Conservation (phyloP, 2,329 filamentous ascomycete species). For the Allantophomopsis cytisporea region DNA sequence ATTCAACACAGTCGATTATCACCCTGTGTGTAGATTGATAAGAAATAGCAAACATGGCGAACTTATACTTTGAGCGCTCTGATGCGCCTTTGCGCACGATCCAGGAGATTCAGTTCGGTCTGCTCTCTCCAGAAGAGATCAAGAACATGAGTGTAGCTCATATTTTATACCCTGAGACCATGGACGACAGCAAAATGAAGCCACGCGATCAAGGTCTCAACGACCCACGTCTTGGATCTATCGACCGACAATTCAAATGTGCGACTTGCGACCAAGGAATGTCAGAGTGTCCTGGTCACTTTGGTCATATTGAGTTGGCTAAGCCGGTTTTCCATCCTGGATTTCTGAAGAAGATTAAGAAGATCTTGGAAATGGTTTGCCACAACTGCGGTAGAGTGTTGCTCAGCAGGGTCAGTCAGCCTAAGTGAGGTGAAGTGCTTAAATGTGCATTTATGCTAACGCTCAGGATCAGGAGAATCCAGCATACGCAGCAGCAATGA, state of each 20-base stretch:
- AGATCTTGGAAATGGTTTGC: constrained; percentile 96
- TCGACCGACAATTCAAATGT: constrained; percentile 91
- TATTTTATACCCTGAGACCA: constrained; percentile 96
- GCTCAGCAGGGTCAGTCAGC: constrained; percentile 91
- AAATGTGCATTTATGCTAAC: constrained; percentile 47
- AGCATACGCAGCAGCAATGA: constrained; percentile 70
- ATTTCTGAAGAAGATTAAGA: constrained; percentile 99
- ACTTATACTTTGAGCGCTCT: constrained; percentile 80
- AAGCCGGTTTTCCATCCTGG: constrained; percentile 91
- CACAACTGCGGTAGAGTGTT: constrained; percentile 97
- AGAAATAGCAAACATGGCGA: constrained; percentile 57
- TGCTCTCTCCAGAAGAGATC: constrained; percentile 96
- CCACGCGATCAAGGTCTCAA: constrained; percentile 88
- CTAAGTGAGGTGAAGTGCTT: constrained; percentile 36
- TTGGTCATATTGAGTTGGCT: constrained; percentile 95
- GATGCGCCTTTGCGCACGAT: constrained; percentile 94
- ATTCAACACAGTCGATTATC: constrained; percentile 1
- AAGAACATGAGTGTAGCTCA: constrained; percentile 97
- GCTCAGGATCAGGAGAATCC: constrained; percentile 57
- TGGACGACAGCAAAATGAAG: constrained; percentile 89
- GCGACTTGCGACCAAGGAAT: constrained; percentile 94
- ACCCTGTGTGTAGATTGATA: constrained; percentile 2
- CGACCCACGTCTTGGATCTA: constrained; percentile 89
- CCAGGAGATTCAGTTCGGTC: constrained; percentile 97
- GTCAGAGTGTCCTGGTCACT: constrained; percentile 93